Conservation (phyloP, 139 green algal species). For the Trebouxia sp. region DNA sequence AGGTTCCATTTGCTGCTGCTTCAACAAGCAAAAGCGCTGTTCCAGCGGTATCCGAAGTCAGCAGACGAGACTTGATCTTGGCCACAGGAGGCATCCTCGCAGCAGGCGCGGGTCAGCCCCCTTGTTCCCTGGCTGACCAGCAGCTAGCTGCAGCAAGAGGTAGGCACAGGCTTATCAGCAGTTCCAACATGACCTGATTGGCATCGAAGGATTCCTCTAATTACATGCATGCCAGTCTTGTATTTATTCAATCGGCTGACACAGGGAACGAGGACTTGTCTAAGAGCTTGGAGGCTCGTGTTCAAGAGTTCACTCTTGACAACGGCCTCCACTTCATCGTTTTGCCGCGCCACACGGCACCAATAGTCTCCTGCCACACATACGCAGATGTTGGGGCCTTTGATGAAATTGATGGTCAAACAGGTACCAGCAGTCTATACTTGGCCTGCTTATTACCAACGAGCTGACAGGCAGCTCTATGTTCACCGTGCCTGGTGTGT, state of each 20-base stretch:
- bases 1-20: no score
- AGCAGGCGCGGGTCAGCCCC: background rate
- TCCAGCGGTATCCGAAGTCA: background rate
- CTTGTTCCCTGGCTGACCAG: background rate
- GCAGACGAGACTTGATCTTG: background rate
- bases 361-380: slow-evolving; percentile 75
- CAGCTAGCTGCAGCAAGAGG: background rate
- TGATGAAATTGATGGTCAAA: slow-evolving; percentile 73
- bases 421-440: no score
- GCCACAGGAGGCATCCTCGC: background rate
- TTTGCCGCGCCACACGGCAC: slow-evolving; percentile 62
- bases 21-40: background rate
- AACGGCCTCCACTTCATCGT: slow-evolving; percentile 93
- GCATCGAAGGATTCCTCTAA: no score
- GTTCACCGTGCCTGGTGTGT: background rate
- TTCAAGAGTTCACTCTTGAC: slow-evolving; percentile 78
- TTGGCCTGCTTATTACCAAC: no score
- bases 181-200: no score
- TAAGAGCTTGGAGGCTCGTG: slow-evolving; percentile 48
- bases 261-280: slow-evolving; percentile 1
- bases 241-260: background rate
- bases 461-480: background rate
- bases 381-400: slow-evolving; percentile 80
- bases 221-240: background rate
- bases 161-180: no score